A percentile compares a stretch with the other conserved stretches of the same genome.
phyloP scores from a whole-genome alignment of 208 protist genomes.

The Angomonas deanei region DNA sequence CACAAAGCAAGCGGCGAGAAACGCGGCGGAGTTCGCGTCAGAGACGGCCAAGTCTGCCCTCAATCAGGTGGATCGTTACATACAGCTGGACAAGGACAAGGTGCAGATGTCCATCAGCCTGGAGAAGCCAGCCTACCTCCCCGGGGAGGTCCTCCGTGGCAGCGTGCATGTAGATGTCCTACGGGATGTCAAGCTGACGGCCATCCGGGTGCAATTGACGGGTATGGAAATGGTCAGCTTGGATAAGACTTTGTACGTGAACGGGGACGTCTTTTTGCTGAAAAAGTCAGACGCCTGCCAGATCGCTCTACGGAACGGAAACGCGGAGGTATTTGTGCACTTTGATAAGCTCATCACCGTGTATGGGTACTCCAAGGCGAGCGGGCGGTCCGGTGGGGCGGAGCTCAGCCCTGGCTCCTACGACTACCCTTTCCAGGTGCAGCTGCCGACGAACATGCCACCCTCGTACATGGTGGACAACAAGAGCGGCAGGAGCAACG shows the following conservation, averaged over 20 bases:
- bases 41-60: no score
- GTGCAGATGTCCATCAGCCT: conserved; percentile 3
- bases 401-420: conserved; percentile 11
- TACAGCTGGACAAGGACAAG: background rate
- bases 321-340: conserved; percentile 8
- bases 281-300: background rate
- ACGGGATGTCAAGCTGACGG: conserved; percentile 5
- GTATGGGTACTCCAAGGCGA: conserved; percentile 13
- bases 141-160: conserved; percentile 15
- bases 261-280: background rate
- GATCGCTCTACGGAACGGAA: background rate
- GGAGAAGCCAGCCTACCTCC: background rate
- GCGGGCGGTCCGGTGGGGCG: conserved; percentile 2
- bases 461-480: conserved; percentile 5
- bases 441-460: conserved; percentile 9
- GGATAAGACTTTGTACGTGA: background rate
- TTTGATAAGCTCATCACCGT: conserved; percentile 17
- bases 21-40: background rate
- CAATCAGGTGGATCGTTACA: background rate
- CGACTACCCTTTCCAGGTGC: conserved; percentile 16
- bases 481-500: background rate
- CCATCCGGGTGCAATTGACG: conserved; percentile 10
- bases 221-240: conserved; percentile 15
- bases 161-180: conserved; percentile 2
- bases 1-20: background rate